These are phyloP conservation scores for Sporisorium exsertum DNA, from an alignment of 1,284 basidiomycete species.

Conservation along the genomic window DNA sequence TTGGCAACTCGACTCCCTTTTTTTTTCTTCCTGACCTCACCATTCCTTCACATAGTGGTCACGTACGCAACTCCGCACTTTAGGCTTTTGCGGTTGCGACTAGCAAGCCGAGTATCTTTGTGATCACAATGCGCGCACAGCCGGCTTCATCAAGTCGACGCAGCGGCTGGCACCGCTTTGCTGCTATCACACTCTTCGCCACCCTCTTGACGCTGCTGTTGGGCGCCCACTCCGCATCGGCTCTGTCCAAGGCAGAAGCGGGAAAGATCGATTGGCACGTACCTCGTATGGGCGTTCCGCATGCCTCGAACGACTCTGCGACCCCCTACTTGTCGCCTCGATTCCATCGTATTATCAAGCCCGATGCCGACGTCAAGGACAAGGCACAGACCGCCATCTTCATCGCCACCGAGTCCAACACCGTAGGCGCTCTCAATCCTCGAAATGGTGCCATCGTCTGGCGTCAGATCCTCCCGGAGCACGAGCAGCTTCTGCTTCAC, in stretches of 20 bases:
- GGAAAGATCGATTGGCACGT: slow-evolving; percentile 58
- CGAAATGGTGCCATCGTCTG: slow-evolving; percentile 82
- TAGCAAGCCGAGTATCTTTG: slow-evolving; percentile 1
- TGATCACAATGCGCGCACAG: slow-evolving; percentile 24
- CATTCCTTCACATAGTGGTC: neutral
- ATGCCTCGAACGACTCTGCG: slow-evolving; percentile 37
- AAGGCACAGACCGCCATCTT: slow-evolving; percentile 75
- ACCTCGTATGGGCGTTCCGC: slow-evolving; percentile 51
- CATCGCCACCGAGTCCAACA: slow-evolving; percentile 80
- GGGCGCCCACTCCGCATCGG: slow-evolving; percentile 12
- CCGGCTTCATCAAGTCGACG: slow-evolving; percentile 23
- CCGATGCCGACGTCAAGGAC: slow-evolving; percentile 49
- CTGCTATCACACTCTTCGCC: slow-evolving; percentile 23
- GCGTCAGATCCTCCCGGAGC: slow-evolving; percentile 81
- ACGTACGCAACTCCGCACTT: neutral
- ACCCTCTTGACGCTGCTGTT: slow-evolving; percentile 20
- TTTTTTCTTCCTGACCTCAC: neutral
- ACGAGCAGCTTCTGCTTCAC: slow-evolving; percentile 79
- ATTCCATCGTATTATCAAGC: slow-evolving; percentile 68
- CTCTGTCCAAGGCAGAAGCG: slow-evolving; percentile 43
- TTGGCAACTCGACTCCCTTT: neutral
- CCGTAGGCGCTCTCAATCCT: slow-evolving; percentile 81
- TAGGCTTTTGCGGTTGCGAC: neutral
- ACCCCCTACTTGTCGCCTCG: slow-evolving; percentile 59
- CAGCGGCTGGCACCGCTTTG: slow-evolving; percentile 19